Base-by-base conservation (phyloP, 2,329 filamentous ascomycete genomes). In the Aspergillus sclerotialis region DNA sequence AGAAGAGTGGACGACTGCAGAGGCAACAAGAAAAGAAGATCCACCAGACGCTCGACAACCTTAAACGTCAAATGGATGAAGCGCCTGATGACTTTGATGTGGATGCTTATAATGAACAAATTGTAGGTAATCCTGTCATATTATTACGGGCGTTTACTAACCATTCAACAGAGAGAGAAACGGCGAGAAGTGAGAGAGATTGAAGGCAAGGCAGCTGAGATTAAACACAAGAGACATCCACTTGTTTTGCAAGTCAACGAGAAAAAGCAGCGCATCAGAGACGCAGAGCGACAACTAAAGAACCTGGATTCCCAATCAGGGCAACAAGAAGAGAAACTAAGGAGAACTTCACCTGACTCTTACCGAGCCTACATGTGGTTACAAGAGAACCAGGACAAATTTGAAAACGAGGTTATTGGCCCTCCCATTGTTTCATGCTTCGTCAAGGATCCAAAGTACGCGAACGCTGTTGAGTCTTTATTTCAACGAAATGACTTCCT, bases 381-480 rank as follows among this genome's bases (percentile, higher is more conserved):
- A 33, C 74, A 85, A 52, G 59, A 77, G 2, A 78, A 98, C 54
- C 73, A 72, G 39, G 55, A 72, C 35, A 60, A 73, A 31, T 92
- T 95, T 44, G 75, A 84, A 51, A 78, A 82, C 44, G 73, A 82
- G 38, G 80, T 95, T 4, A 87, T 83, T 53, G 87, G 84, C 0
- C 89, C 89, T 5, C 80, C 89, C 0, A 76, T 92, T 51, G 67
- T 94, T 19, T 82, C 75, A 38, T 94, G 88, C 60, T 84, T 82
- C 0, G 67, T 94, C 34, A 88, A 81, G 46, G 77, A 94, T 46
- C 70, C 78, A 23, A 72, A 67, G 35, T 86, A 84, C 55, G 75
- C 75, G 8, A 63, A 75, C 46, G 69, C 69, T 9, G 56, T 84
- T 7, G 82, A 86, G 55, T 67, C 70, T 4, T 52, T 76, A 8